phyloP scores from a whole-genome alignment of 1,139 yeast species.

The Pneumocystis oryctolagi region DNA sequence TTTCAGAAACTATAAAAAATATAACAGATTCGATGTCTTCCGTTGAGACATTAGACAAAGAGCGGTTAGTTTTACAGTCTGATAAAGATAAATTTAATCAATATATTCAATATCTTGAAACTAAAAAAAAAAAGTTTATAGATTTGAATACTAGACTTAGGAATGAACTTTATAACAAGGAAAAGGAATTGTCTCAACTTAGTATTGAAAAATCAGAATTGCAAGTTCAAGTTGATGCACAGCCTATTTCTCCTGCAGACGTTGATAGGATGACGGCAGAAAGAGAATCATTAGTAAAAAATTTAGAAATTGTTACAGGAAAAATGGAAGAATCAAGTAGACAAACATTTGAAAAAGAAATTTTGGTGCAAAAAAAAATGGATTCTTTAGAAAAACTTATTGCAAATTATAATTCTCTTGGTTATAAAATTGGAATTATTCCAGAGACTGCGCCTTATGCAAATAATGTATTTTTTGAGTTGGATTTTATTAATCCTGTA shows the following conservation, averaged over 20 bases:
- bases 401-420: conserved; percentile 41
- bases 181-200: conserved; percentile 31
- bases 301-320: conserved; percentile 37
- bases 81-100: conserved; percentile 59
- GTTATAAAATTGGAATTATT: conserved; percentile 33
- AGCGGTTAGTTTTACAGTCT: conserved; percentile 50
- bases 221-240: conserved; percentile 35
- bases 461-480: conserved; percentile 21
- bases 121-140: conserved; percentile 45
- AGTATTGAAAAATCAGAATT: conserved; percentile 35
- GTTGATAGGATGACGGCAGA: conserved; percentile 50
- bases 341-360: conserved; percentile 34
- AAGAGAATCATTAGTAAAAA: conserved; percentile 41
- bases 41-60: conserved; percentile 36
- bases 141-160: conserved; percentile 42
- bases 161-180: conserved; percentile 38
- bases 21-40: conserved; percentile 28
- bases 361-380: conserved; percentile 33
- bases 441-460: conserved; percentile 18
- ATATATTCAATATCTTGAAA: conserved; percentile 53
- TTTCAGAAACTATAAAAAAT: conserved; percentile 24
- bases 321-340: conserved; percentile 28
- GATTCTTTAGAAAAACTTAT: conserved; percentile 39
- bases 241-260: conserved; percentile 46
- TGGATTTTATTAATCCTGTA: conserved; percentile 23